Evolutionary conservation across 2,329 filamentous ascomycete genomes (phyloP), one percentile per base, ranked within the genome.

Genomic region (Helotiales sp.): DNA sequence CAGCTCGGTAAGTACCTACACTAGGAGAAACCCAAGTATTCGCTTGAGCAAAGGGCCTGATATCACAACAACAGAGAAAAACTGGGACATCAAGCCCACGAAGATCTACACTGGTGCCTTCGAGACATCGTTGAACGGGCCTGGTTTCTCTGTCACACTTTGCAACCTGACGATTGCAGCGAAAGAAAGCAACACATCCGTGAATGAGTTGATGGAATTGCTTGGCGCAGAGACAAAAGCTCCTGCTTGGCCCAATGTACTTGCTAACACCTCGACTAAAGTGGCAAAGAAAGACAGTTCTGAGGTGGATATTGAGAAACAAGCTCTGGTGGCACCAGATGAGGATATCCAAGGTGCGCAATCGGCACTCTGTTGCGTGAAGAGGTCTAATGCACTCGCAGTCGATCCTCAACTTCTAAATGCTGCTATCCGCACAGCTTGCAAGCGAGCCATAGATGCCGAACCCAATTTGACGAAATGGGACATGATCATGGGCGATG

Each of bases 91-190:
- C 59, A 77, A 76, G 6, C 84, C 84, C 0, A 73, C 75, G 11
- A 80, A 83, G 55, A 81, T 84, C 49, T 83, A 84, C 68, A 79
- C 80, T 1, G 81, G 81, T 6, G 76, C 80, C 2, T 83, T 86
- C 54, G 84, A 86, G 67, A 85, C 84, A 0, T 85, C 83, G 0
- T 76, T 87, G 8, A 86, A 87, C 70, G 85, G 81, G 1, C 84
- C 85, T 6, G 85, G 85, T 4, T 87, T 86, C 78, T 85, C 82
- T 7, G 82, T 87, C 34, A 86, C 84, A 0, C 75, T 87, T 0
- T 83, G 83, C 34, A 86, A 86, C 70, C 76, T 87, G 57, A 80
- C 80, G 0, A 70, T 65, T 7, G 76, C 75, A n/a, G 75, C 77
- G 6, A 74, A 70, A 45, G 69, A 75, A 37, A 73, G 70, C 15